Percentiles rank a stretch among this genome's conserved stretches.
phyloP scores from a whole-genome alignment of 257 asterid species.

The Solanum peruvianum region DNA sequence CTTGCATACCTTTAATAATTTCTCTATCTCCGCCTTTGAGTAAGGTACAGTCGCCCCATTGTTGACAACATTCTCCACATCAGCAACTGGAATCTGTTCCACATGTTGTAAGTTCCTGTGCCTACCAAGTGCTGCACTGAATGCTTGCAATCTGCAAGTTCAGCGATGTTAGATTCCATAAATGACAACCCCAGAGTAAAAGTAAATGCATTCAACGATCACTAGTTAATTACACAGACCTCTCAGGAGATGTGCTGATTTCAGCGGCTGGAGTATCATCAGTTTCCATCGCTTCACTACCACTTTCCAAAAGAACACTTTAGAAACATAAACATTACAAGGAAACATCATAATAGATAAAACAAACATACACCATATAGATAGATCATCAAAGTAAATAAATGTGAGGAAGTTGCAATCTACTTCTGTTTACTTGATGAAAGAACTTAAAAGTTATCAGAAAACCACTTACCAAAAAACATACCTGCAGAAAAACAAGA shows the following conservation, averaged over 20 bases:
- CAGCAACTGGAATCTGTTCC: constrained; percentile 60
- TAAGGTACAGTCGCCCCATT: constrained; percentile 42
- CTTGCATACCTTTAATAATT: constrained; percentile 52
- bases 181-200: background rate
- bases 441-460: background rate
- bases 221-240: constrained; percentile 27
- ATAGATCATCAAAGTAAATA: background rate
- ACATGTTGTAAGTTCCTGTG: constrained; percentile 58
- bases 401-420: background rate
- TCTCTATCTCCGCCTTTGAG: constrained; percentile 50
- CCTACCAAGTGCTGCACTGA: constrained; percentile 59
- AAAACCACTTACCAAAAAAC: background rate
- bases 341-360: background rate
- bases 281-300: constrained; percentile 62
- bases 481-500: background rate
- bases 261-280: constrained; percentile 49
- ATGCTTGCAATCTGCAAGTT: constrained; percentile 54
- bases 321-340: background rate
- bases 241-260: constrained; percentile 24
- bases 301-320: constrained; percentile 21
- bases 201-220: background rate
- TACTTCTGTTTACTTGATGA: background rate
- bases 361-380: background rate
- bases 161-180: background rate
- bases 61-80: constrained; percentile 64